phyloP scores from a whole-genome alignment of 305 asterid species.

The Fraxinus platypoda region DNA sequence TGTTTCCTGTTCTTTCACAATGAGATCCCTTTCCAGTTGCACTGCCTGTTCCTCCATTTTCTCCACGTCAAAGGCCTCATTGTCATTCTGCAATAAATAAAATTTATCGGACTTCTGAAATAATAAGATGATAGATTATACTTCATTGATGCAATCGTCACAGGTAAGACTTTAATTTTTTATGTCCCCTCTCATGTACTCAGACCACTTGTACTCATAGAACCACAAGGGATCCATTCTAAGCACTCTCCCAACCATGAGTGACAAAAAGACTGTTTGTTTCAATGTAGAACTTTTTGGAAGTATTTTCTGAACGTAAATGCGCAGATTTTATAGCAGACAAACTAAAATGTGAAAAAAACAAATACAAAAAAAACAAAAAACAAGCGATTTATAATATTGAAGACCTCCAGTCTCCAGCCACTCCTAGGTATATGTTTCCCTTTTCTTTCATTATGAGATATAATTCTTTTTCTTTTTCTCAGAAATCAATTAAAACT shows the following conservation, averaged over 20 bases:
- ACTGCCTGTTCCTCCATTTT: constrained; percentile 67
- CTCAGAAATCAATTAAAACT: background rate
- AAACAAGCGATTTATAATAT: background rate
- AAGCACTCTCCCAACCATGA: background rate
- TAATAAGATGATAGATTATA: background rate
- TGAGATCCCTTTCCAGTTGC: constrained; percentile 63
- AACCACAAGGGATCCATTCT: background rate
- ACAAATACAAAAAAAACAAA: too few relatives aligned
- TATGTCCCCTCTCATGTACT: background rate
- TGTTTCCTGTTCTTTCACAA: constrained; percentile 64
- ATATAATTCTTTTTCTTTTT: background rate
- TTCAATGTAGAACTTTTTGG: background rate
- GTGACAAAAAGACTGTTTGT: background rate
- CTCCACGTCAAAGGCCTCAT: constrained; percentile 40
- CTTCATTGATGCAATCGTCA: background rate
- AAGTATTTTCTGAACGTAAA: background rate
- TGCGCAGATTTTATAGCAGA: background rate
- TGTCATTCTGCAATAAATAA: constrained; percentile 34
- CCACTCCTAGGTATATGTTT: background rate
- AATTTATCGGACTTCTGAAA: background rate
- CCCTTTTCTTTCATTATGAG: background rate
- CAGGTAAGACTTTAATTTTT: background rate
- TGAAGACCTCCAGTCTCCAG: background rate
- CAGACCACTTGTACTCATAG: background rate
- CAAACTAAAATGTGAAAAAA: background rate